A percentile compares a stretch with the other conserved stretches of the same genome.
These are phyloP conservation scores for Apiospora malaysiana DNA, from an alignment of 2,329 filamentous ascomycete genomes.

Conservation along the genomic window DNA sequence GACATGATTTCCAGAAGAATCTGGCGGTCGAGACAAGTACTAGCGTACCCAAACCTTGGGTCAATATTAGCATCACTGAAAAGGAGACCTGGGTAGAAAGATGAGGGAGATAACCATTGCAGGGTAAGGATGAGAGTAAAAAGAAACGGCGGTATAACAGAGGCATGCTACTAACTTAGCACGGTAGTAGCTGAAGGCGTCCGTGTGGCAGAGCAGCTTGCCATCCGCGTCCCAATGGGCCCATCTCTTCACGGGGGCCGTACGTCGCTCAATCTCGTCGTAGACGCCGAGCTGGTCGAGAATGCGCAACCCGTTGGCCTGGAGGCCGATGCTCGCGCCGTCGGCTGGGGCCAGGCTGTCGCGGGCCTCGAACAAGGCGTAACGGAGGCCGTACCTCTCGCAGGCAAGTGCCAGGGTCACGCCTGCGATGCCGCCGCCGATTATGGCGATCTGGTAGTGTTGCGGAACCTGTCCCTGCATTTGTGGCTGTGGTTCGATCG, in stretches of 20 bases:
- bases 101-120: too few species aligned
- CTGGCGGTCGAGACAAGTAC: constrained; percentile 40
- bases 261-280: constrained; percentile 30
- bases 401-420: constrained; percentile 52
- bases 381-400: constrained; percentile 52
- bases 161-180: too few species aligned
- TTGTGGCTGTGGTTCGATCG: too few species aligned
- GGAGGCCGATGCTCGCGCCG: constrained; percentile 54
- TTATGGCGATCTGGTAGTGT: constrained; percentile 50
- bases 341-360: constrained; percentile 48
- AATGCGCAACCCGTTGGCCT: constrained; percentile 49
- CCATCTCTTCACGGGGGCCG: too few species aligned
- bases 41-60: neutral
- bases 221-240: too few species aligned
- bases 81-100: too few species aligned
- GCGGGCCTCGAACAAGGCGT: constrained; percentile 53
- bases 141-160: too few species aligned
- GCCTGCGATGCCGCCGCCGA: constrained; percentile 55
- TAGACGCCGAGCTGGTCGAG: constrained; percentile 56
- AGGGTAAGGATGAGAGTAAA: too few species aligned
- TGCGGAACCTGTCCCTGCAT: too few species aligned
- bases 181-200: too few species aligned
- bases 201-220: too few species aligned
- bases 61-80: too few species aligned
- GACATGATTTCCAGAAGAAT: constrained; percentile 41